Evolutionary conservation across 2,329 filamentous ascomycete genomes (phyloP).

Genomic region (Fusarium tjaetaba): DNA sequence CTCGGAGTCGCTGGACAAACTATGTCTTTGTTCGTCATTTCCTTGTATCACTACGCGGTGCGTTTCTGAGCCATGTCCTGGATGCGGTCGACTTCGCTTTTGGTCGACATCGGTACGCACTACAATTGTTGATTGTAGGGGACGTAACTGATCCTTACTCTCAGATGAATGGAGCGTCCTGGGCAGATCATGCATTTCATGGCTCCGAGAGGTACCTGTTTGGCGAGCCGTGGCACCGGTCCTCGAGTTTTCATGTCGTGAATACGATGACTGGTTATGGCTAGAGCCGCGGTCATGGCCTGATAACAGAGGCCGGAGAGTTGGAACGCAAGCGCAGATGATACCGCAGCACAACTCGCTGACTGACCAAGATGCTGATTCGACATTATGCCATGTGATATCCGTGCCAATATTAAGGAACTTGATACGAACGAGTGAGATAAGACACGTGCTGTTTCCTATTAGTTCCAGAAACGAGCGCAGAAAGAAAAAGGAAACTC

Average conservation of each 20-base stretch:
- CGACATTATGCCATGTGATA: not conserved
- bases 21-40: not conserved
- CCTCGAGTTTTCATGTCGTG: not conserved
- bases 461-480: no score
- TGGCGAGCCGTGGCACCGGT: not conserved
- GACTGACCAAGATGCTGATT: not conserved
- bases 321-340: not conserved
- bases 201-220: not conserved
- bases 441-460: not conserved
- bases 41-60: not conserved
- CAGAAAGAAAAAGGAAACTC: no score
- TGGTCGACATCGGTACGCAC: not conserved
- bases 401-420: not conserved
- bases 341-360: not conserved
- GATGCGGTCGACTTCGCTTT: not conserved
- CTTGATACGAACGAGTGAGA: not conserved
- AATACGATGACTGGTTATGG: not conserved
- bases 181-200: not conserved
- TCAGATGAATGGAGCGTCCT: not conserved
- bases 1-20: not conserved
- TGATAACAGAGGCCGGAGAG: not conserved
- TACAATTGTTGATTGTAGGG: not conserved
- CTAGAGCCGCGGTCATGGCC: not conserved
- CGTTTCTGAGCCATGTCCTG: not conserved
- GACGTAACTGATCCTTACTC: not conserved